Evolutionary conservation across 164 flowering plant genomes (phyloP), one percentile per base, ranked within the genome.

Genomic region (Platanus orientalis): DNA sequence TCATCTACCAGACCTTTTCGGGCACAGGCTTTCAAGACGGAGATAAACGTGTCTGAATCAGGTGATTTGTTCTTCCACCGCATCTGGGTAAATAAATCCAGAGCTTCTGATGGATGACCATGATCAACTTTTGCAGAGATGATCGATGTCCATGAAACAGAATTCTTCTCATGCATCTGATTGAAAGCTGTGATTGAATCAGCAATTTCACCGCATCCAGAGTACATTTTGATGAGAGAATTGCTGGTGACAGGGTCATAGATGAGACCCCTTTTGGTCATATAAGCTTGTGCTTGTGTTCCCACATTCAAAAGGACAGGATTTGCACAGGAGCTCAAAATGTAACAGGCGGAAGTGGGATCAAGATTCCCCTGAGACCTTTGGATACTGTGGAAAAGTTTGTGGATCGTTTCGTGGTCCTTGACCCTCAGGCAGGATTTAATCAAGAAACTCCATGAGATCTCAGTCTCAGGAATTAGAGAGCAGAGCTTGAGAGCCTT

Each of bases 191-290:
- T 27, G 36, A 54, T 55, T 9, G 79, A 74, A 54, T 72, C 74
- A 25, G 28, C 45, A 20, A 78, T 29, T 47, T n/a, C 62, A 21
- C 79, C 79, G 25, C 75, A 63, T 34, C 45, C 63, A 21, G 79
- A 72, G 42, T 75, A 75, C 79, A 78, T 75, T 40, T 54, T 64
- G 40, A 78, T 68, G 23, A 78, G 79, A 52, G 77, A 69, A 63
- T 69, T 69, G 54, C 67, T 53, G 27, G 63, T 28, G 13, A 52
- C 42, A 19, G 72, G 71, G 45, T 77, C 68, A 4, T 67, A 65
- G 19, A 60, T 60, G 53, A 70, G 55, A 39, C 78, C 81, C 40
- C 70, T 71, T 61, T 77, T 77, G 28, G 58, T 65, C 21, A 71
- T 7, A 60, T 77, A 74, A 26, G 76, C 78, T 26, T 77, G 80